Base-by-base conservation (phyloP, 2,329 filamentous ascomycete genomes). In the Incumbomyces delicatus region DNA sequence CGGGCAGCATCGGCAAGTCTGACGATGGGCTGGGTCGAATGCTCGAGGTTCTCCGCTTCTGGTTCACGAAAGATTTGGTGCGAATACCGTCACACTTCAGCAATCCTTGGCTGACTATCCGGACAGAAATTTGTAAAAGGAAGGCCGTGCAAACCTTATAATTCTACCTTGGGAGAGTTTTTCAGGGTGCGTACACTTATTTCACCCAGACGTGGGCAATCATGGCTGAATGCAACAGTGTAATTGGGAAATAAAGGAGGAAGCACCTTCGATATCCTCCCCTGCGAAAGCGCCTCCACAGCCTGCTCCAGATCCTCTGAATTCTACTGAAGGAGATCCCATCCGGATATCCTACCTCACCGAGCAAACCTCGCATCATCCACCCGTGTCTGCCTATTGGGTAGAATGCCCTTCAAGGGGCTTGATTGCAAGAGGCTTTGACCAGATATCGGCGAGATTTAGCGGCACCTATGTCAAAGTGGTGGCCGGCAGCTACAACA, bases 131-230 rank as follows among this genome's bases (percentile, higher is more conserved):
- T 96, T 61, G 87, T 94, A 64, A 96, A 96, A 71, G 90, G 90
- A 50, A 94, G 89, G 71, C 92, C 92, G 36, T 96, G 90, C 80
- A 98, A 98, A 68, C 92, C 92, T 10, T 98, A 98, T 71, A 98
- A 98, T 68, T 95, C 89, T 40, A 89, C 88, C 31, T 70, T 98
- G 42, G 92, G 92, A 54, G 92, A 98, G 70, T 98, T 98, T 70
- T 98, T 98, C 70, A 78, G 88, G 69, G 86, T 89, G 72, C 60
- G 80, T 70, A 33, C 18, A 43, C 56, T 18, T n/a, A 43, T 56
- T 18, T n/a, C 27, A 30, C 20, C 16, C n/a, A 22, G 14, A n/a
- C 14, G 13, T 20, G 27, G 17, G 33, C 18, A 22, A 34, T 6
- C 3, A 11, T 20, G 29, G 13, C 34, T 45, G 27, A 48, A 38